Evolutionary conservation across 1,284 basidiomycete species (phyloP), one percentile per base, ranked within the genome.

Genomic region (Mycena sp.): DNA sequence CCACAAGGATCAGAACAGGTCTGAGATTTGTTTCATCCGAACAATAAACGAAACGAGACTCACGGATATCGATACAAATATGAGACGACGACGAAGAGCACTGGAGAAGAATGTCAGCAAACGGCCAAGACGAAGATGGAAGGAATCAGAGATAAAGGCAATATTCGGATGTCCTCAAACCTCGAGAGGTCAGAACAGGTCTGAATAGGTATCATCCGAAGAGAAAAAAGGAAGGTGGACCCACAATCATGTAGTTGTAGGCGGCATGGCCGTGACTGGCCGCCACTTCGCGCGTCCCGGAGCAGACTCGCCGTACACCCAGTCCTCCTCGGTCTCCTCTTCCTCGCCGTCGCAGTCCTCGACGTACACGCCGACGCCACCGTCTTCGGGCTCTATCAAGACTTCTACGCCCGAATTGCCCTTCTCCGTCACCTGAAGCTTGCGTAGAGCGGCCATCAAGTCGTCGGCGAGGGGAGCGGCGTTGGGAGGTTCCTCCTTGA

Each of bases 401-500:
- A 91, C 84, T 78, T 90, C 91, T 56, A 86, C 78, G 59, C 82
- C 83, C 18, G 78, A 75, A 20, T 78, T 65, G 10, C 78, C 79
- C 34, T 80, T 82, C 72, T 85, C 85, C 64, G 83, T 82, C 3
- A 90, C 73, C 76, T 93, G 87, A 5, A 94, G 85, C 76, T 86
- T 87, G 73, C 81, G 85, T 67, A 98, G 83, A 11, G 96, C 96
- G 16, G 85, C 80, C 57, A 96, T 94, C 75, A 99, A 88, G 80
- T 99, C 97, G 30, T 95, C 92, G 0, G 97, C 97, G 46, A 99
- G 88, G 7, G 97, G 94, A 6, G 90, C 84, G 10, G 86, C 81
- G 79, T 99, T 99, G 0, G 98, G 97, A 8, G 96, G 95, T 22
- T 97, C 96, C 83, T 99, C 98, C 57, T 85, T 84, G 64, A 96